Percentiles rank a stretch among this genome's conserved stretches.
These are phyloP conservation scores for Tagetes erecta DNA, from an alignment of 129 eudicot genomes.

Conservation along the genomic window DNA sequence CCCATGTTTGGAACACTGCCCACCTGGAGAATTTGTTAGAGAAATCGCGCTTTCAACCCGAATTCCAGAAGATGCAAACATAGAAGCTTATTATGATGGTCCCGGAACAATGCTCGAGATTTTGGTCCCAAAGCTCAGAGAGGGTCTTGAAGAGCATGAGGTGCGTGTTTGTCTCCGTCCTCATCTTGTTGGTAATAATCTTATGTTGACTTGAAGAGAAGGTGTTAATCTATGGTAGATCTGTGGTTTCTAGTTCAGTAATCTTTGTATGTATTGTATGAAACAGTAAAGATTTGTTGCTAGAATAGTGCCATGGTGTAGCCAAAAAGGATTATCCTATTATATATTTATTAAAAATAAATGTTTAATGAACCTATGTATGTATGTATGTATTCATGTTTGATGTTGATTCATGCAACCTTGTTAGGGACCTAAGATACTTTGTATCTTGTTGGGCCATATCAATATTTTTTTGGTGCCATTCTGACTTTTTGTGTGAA, in stretches of 20 bases:
- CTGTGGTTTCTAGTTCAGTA: conserved; percentile 32
- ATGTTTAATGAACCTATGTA: conserved; percentile 20
- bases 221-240: conserved; percentile 17
- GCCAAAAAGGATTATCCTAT: conserved; percentile 12
- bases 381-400: conserved; percentile 10
- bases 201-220: conserved; percentile 49
- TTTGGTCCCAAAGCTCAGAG: conserved; percentile 78
- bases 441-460: conserved; percentile 33
- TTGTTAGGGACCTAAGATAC: conserved; percentile 3
- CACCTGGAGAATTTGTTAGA: conserved; percentile 87
- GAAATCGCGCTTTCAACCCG: conserved; percentile 84
- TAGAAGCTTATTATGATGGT: conserved; percentile 92
- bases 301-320: conserved; percentile 32
- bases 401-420: conserved; percentile 21
- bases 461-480: conserved; percentile 17
- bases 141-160: conserved; percentile 87
- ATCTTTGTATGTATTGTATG: conserved; percentile 33
- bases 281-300: conserved; percentile 19
- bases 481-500: conserved; percentile 28
- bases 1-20: conserved; percentile 81
- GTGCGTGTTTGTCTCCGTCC: conserved; percentile 86
- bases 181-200: conserved; percentile 62
- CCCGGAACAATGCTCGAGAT: conserved; percentile 82
- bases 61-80: conserved; percentile 85
- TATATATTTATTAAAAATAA: not conserved